Evolutionary conservation across 768 basidiomycete species (phyloP).

Genomic region (Phanerodontia chrysosporium): DNA sequence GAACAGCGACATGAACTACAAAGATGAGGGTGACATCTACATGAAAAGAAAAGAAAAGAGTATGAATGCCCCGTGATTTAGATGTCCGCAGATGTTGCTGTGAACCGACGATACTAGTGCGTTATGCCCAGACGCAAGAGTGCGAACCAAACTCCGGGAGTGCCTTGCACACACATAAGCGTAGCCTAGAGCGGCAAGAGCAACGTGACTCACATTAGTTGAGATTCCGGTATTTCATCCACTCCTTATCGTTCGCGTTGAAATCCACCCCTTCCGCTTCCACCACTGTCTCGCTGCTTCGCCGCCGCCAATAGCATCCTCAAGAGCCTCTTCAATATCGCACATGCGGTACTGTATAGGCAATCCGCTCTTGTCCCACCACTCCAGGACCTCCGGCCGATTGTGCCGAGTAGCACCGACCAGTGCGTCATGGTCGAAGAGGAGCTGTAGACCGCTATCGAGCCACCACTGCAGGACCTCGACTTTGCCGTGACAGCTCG

Average conservation of each 20-base stretch:
- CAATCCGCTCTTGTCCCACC: slow-evolving; percentile 82
- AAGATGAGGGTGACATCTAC: background rate
- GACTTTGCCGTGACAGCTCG: slow-evolving; percentile 75
- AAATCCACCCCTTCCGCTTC: slow-evolving; percentile 77
- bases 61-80: no score
- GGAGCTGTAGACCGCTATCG: slow-evolving; percentile 67
- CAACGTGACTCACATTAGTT: slow-evolving; percentile 40
- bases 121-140: no score
- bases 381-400: slow-evolving; percentile 75
- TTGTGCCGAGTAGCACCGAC: slow-evolving; percentile 80
- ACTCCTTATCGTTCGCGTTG: slow-evolving; percentile 79
- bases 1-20: background rate
- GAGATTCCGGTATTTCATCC: slow-evolving; percentile 79
- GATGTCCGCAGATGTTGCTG: no score
- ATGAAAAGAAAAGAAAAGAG: background rate
- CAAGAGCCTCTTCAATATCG: slow-evolving; percentile 87
- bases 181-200: no score
- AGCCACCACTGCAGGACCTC: slow-evolving; percentile 85
- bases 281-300: slow-evolving; percentile 76
- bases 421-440: slow-evolving; percentile 78
- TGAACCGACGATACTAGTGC: no score
- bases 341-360: slow-evolving; percentile 86
- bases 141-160: no score
- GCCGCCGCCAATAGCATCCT: slow-evolving; percentile 82
- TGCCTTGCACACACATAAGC: no score